Evolutionary conservation across 192 early-diverging fungal species (phyloP).

Genomic region (Podila horticola): DNA sequence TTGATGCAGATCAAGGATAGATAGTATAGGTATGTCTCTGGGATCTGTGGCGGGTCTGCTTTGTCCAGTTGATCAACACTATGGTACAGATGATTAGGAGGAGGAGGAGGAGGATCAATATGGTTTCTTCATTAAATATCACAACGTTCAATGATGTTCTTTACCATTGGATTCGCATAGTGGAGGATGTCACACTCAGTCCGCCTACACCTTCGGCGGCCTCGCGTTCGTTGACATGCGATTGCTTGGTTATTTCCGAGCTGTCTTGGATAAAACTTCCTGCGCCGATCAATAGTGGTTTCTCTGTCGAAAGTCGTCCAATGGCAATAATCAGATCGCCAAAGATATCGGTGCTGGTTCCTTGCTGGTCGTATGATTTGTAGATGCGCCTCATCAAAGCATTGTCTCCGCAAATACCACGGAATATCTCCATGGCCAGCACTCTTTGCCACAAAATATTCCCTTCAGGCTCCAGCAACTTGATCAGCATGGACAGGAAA

Average conservation of each 20-base stretch:
- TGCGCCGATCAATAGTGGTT: conserved; percentile 64
- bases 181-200: conserved; percentile 60
- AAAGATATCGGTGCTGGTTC: conserved; percentile 80
- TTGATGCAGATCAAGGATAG: conserved; percentile 79
- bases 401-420: conserved; percentile 70
- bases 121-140: background rate
- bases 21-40: conserved; percentile 89
- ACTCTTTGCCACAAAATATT: conserved; percentile 83
- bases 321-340: conserved; percentile 84
- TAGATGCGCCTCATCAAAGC: conserved; percentile 75
- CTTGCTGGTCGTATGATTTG: conserved; percentile 79
- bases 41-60: conserved; percentile 85
- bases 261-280: conserved; percentile 46
- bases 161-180: conserved; percentile 80
- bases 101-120: background rate
- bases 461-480: conserved; percentile 80
- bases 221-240: conserved; percentile 20
- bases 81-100: too few species aligned
- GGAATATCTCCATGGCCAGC: conserved; percentile 84
- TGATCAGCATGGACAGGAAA: conserved; percentile 88
- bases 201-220: conserved; percentile 32
- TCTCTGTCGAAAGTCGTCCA: conserved; percentile 80
- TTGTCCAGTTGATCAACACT: conserved; percentile 95
- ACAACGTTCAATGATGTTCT: background rate
- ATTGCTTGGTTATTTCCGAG: conserved; percentile 14